Conservation (phyloP, 2,329 filamentous ascomycete genomes). For the Monosporascus ibericus region DNA sequence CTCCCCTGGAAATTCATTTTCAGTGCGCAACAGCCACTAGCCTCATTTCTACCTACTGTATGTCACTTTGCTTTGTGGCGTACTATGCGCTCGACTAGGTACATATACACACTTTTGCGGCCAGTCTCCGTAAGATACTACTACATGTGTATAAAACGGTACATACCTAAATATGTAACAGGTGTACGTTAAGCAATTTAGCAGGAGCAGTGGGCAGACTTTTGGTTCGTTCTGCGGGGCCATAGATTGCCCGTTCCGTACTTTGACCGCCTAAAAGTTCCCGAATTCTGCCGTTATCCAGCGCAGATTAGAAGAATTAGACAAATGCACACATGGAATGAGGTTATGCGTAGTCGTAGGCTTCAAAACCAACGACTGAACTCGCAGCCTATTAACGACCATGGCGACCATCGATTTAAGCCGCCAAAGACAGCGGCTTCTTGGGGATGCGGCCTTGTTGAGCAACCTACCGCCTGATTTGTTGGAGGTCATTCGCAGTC, state of each 20-base stretch:
- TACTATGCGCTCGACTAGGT: too few species aligned
- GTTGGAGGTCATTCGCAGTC: conserved; percentile 57
- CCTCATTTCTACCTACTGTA: too few species aligned
- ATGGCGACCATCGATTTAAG: conserved; percentile 54
- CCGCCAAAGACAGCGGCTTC: conserved; percentile 48
- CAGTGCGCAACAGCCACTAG: too few species aligned
- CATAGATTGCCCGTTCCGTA: not conserved
- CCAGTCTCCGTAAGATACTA: too few species aligned
- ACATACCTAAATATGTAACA: too few species aligned
- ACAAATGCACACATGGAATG: not conserved
- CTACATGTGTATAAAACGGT: too few species aligned
- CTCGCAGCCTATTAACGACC: conserved; percentile 9
- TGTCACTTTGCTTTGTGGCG: too few species aligned
- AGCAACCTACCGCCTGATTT: conserved; percentile 64
- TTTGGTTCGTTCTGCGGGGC: too few species aligned
- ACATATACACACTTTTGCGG: too few species aligned
- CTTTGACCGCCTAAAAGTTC: conserved; percentile 7
- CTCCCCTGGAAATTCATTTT: too few species aligned
- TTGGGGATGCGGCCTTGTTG: conserved; percentile 48
- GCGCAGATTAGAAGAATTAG: not conserved
- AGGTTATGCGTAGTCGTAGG: not conserved
- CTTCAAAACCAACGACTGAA: not conserved
- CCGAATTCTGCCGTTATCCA: not conserved
- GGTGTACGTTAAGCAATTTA: too few species aligned
- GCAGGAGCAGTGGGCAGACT: too few species aligned